Evolutionary conservation across 345 rosid genomes (phyloP), one percentile per base, ranked within the genome.

Genomic region (Lepidium didymum): DNA sequence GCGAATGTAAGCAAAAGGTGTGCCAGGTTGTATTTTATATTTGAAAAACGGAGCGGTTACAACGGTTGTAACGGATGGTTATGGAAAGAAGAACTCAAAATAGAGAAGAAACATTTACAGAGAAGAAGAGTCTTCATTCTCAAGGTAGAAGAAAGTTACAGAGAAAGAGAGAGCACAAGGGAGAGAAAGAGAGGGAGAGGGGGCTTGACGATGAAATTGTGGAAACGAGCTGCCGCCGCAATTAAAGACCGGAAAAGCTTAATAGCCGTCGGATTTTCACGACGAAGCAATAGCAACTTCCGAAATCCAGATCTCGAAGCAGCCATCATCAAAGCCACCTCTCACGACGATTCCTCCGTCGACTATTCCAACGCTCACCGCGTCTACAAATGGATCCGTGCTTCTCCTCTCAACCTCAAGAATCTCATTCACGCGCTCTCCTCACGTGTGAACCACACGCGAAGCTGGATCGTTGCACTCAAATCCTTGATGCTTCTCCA

Each of bases 281-380:
- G 62, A 27, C 60, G 64, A 46, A 73, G 12, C n/a, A 37, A 3
- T 5, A 50, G 46, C 37, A 43, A 80, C 0, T 31, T 40, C 69
- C 78, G 81, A 10, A 84, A 74, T 62, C 65, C 85, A 0, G 83
- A 82, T 52, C 84, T 92, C 6, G 90, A 90, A 69, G 73, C 84
- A 1, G 87, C 90, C 4, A 72, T 90, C 75, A 85, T 92, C 79
- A 80, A 79, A 60, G 96, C 98, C 64, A 92, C 96, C n/a, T 87
- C 84, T 73, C 98, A 92, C 63, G 82, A 90, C 52, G 88, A 84
- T 10, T 31, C 59, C 7, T 25, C 50, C 42, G 72, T 89, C 2
- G 97, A 88, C 77, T 87, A 88, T 71, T 71, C 68, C 34, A 87
- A 79, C 75, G 81, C 83, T 1, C 86, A 83, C 42, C 74, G 86